Evolutionary conservation across 1,284 basidiomycete genomes (phyloP).

Genomic region (Exobasidium rhododendri): DNA sequence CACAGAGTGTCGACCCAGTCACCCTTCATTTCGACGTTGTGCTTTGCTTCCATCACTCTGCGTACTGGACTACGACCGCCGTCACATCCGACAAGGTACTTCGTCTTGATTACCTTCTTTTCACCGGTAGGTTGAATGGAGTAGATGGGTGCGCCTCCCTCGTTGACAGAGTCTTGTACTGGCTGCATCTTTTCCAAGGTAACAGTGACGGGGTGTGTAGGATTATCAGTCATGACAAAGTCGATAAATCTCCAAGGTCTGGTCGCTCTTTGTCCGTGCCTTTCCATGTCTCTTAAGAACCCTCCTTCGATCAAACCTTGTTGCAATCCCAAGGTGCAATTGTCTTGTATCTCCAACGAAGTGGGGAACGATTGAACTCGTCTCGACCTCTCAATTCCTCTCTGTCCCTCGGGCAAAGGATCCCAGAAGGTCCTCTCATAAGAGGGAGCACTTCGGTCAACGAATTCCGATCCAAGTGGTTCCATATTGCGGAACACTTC

Average conservation of each 20-base stretch:
- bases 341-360: slow-evolving; percentile 57
- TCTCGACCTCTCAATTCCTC: slow-evolving; percentile 53
- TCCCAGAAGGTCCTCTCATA: slow-evolving; percentile 57
- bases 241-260: slow-evolving; percentile 47
- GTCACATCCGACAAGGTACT: slow-evolving; percentile 57
- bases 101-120: slow-evolving; percentile 50
- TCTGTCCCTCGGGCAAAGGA: slow-evolving; percentile 44
- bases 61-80: slow-evolving; percentile 54
- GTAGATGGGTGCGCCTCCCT: slow-evolving; percentile 38
- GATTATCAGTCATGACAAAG: slow-evolving; percentile 36
- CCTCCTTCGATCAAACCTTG: slow-evolving; percentile 57
- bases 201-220: slow-evolving; percentile 38
- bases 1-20: slow-evolving; percentile 52
- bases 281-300: slow-evolving; percentile 55
- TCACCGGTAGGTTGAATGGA: slow-evolving; percentile 45
- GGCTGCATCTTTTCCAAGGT: slow-evolving; percentile 47
- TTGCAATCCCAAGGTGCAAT: slow-evolving; percentile 56
- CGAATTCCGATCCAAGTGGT: slow-evolving; percentile 50
- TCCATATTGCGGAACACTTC: slow-evolving; percentile 63
- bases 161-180: slow-evolving; percentile 34
- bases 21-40: slow-evolving; percentile 35
- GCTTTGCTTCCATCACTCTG: slow-evolving; percentile 44
- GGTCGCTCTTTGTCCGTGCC: slow-evolving; percentile 51
- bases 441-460: slow-evolving; percentile 46
- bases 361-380: slow-evolving; percentile 57